Percentiles rank a stretch among this genome's conserved stretches.
phyloP scores from a whole-genome alignment of 768 basidiomycete species.

The Tylopilus cervinicoccineus region DNA sequence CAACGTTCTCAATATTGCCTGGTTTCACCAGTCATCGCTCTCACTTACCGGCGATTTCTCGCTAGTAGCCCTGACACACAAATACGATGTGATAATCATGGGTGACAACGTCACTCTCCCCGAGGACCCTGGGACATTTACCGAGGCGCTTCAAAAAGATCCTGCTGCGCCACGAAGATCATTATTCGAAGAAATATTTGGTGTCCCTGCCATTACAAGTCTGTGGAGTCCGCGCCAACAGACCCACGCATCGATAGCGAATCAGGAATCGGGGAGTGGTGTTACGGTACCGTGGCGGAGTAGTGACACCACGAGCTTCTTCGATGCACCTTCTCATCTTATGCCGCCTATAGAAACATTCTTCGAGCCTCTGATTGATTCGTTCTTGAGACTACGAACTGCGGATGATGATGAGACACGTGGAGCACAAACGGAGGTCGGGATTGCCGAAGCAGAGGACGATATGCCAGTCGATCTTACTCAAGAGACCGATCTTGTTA shows the following conservation, averaged over 20 bases:
- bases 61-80: slow-evolving; percentile 65
- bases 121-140: slow-evolving; percentile 40
- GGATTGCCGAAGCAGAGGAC: slow-evolving; percentile 35
- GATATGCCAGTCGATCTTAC: slow-evolving; percentile 41
- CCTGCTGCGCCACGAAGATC: slow-evolving; percentile 43
- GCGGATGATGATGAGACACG: slow-evolving; percentile 18
- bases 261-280: slow-evolving; percentile 12
- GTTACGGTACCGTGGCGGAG: slow-evolving; percentile 33
- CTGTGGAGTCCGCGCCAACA: slow-evolving; percentile 21
- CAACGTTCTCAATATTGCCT: slow-evolving; percentile 47
- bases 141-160: slow-evolving; percentile 34
- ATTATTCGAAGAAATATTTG: slow-evolving; percentile 90
- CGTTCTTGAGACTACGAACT: slow-evolving; percentile 38
- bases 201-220: slow-evolving; percentile 60
- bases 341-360: slow-evolving; percentile 69
- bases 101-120: slow-evolving; percentile 51
- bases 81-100: slow-evolving; percentile 62
- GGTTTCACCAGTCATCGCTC: slow-evolving; percentile 35
- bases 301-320: slow-evolving; percentile 44
- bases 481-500: slow-evolving; percentile 16
- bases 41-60: slow-evolving; percentile 39
- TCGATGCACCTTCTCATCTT: slow-evolving; percentile 71
- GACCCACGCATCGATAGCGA: slow-evolving; percentile 9
- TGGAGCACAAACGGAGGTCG: slow-evolving; percentile 16
- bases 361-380: slow-evolving; percentile 60